Percentiles rank a stretch among this genome's conserved stretches.
phyloP scores from a whole-genome alignment of 805 yeast species.

The Sugiyamaella smithiae region DNA sequence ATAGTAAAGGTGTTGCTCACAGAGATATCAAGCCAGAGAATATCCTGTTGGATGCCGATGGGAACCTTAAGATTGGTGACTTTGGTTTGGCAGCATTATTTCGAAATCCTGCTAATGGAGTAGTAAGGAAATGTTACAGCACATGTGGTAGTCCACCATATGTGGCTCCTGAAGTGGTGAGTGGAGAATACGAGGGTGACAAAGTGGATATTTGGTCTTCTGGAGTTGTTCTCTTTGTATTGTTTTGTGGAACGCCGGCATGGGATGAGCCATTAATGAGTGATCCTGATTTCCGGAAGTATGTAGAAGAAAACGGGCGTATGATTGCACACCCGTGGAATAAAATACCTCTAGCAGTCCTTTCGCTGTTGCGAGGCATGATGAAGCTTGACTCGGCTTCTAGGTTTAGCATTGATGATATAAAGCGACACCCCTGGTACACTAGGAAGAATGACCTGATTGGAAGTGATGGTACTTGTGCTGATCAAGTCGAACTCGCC shows the following conservation, averaged over 20 bases:
- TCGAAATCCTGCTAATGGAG: slow-evolving; percentile 46
- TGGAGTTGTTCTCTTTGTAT: slow-evolving; percentile 60
- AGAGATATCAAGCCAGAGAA: slow-evolving; percentile 68
- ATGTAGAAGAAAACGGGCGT: slow-evolving; percentile 44
- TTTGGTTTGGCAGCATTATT: slow-evolving; percentile 71
- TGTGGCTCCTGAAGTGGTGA: slow-evolving; percentile 69
- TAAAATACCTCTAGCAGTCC: slow-evolving; percentile 45
- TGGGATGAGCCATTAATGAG: slow-evolving; percentile 62
- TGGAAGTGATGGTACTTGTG: slow-evolving; percentile 49
- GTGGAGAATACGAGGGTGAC: slow-evolving; percentile 54
- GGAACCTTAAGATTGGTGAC: slow-evolving; percentile 71
- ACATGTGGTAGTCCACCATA: slow-evolving; percentile 73
- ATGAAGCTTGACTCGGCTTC: slow-evolving; percentile 48
- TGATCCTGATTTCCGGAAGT: slow-evolving; percentile 48
- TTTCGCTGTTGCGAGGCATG: slow-evolving; percentile 52
- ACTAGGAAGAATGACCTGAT: slow-evolving; percentile 43
- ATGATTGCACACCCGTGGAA: slow-evolving; percentile 53
- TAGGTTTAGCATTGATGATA: slow-evolving; percentile 42
- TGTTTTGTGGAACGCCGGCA: slow-evolving; percentile 64
- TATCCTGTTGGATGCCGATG: slow-evolving; percentile 57
- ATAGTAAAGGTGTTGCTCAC: slow-evolving; percentile 62
- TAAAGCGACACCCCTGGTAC: slow-evolving; percentile 57
- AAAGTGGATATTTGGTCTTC: slow-evolving; percentile 66
- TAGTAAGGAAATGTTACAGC: slow-evolving; percentile 35
- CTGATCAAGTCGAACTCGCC: slow-evolving; percentile 51